Evolutionary conservation across 768 basidiomycete genomes (phyloP).

Genomic region (Tricholoma hemisulphureum): DNA sequence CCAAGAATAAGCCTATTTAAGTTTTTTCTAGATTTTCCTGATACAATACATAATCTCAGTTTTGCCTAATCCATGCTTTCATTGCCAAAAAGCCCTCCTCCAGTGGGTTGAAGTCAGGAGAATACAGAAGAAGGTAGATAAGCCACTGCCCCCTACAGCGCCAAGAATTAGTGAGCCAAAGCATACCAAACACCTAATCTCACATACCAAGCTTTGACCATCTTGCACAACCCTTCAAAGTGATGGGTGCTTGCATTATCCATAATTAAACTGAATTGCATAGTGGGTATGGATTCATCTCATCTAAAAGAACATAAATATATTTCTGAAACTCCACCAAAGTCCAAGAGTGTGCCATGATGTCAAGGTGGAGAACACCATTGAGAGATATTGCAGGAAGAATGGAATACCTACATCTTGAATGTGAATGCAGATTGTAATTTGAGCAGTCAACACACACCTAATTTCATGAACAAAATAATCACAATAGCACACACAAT

Average conservation of each 20-base stretch:
- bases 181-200: background rate
- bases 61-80: background rate
- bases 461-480: background rate
- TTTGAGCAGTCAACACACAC: background rate
- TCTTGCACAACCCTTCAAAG: slow-evolving; percentile 9
- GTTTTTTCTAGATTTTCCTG: too few species aligned
- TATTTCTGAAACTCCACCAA: background rate
- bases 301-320: background rate
- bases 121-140: background rate
- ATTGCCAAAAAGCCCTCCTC: background rate
- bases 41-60: background rate
- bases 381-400: background rate
- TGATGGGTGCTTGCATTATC: slow-evolving; percentile 38
- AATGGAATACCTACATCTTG: background rate
- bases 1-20: too few species aligned
- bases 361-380: background rate
- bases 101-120: background rate
- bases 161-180: too few species aligned
- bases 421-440: background rate
- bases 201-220: slow-evolving; percentile 17
- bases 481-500: background rate
- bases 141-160: background rate
- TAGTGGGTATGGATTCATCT: slow-evolving; percentile 30
- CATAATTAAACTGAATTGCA: slow-evolving; percentile 31
- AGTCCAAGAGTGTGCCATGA: background rate